phyloP scores from a whole-genome alignment of 345 rosid genomes.

The Sonneratia caseolaris region DNA sequence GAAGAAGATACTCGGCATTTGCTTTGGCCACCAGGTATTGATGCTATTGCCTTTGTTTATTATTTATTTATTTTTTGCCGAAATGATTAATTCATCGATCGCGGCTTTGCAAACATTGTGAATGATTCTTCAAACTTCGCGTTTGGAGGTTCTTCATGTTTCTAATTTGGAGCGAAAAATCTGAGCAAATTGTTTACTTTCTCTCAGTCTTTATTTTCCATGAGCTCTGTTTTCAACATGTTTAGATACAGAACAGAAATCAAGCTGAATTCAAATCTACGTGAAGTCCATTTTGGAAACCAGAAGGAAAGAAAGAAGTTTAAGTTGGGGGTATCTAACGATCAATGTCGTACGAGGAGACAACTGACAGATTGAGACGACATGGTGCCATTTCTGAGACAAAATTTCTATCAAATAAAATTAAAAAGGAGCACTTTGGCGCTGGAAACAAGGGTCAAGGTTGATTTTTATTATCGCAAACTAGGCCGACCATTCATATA shows the following conservation, averaged over 20 bases:
- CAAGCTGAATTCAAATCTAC: too few species aligned
- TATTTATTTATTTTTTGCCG: background rate
- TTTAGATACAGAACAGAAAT: too few species aligned
- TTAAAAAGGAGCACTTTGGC: background rate
- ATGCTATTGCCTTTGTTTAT: too few species aligned
- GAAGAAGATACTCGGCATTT: slow-evolving; percentile 51
- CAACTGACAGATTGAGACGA: too few species aligned
- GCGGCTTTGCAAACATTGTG: background rate
- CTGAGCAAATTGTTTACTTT: background rate
- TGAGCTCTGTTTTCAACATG: background rate
- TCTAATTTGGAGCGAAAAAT: background rate
- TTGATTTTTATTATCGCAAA: background rate
- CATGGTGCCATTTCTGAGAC: background rate
- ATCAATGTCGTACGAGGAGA: background rate
- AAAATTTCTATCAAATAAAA: background rate
- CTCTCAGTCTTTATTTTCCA: background rate
- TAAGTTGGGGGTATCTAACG: background rate
- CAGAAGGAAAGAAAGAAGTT: background rate
- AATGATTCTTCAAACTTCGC: background rate
- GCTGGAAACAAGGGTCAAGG: background rate
- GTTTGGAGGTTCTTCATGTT: background rate
- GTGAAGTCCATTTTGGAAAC: too few species aligned
- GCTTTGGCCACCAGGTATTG: slow-evolving; percentile 70
- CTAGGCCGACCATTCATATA: background rate
- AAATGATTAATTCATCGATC: background rate